phyloP scores from a whole-genome alignment of 1,284 basidiomycete species.

The Ustilago xerochloae region DNA sequence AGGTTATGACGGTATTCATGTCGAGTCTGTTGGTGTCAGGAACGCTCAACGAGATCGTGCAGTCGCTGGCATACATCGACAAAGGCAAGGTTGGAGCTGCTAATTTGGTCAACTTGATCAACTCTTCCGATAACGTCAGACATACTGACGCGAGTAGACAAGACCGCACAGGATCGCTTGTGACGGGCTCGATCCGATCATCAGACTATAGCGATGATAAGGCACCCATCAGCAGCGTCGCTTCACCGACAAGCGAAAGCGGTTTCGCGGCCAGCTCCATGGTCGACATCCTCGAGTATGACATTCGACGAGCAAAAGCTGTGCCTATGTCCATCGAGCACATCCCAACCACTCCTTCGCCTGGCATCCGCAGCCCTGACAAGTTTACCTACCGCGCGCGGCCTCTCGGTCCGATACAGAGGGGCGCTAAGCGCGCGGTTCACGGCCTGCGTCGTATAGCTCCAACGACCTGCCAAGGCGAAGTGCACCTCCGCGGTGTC shows the following conservation, averaged over 20 bases:
- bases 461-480: conserved; percentile 72
- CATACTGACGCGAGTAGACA: not conserved
- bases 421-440: conserved; percentile 6
- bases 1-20: conserved; percentile 96
- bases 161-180: not conserved
- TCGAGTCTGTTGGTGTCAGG: conserved; percentile 88
- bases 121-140: conserved; percentile 53
- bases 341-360: conserved; percentile 31
- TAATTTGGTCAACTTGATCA: conserved; percentile 76
- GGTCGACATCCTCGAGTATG: conserved; percentile 31
- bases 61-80: conserved; percentile 79
- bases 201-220: conserved; percentile 23
- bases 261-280: not conserved
- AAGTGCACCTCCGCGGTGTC: conserved; percentile 80
- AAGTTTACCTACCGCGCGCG: conserved; percentile 11
- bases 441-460: conserved; percentile 47
- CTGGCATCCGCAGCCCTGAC: conserved; percentile 14
- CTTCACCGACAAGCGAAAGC: not conserved
- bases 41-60: conserved; percentile 86
- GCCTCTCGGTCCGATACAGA: not conserved
- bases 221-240: not conserved
- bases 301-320: conserved; percentile 27
- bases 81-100: conserved; percentile 88
- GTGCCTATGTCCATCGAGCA: conserved; percentile 50
- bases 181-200: conserved; percentile 8